Evolutionary conservation across 345 rosid genomes (phyloP).

Genomic region (Firmiana major): DNA sequence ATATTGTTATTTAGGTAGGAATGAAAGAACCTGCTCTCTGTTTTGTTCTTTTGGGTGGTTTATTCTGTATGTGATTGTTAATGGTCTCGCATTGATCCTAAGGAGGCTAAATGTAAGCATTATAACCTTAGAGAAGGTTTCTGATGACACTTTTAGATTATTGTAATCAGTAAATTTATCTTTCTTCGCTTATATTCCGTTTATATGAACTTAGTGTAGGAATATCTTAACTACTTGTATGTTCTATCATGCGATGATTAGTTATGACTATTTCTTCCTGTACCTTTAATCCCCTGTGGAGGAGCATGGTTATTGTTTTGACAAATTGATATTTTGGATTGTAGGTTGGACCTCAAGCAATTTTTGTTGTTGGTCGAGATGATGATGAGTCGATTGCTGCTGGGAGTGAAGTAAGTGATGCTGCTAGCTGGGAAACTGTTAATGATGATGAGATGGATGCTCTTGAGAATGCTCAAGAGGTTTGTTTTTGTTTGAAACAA

Average conservation of each 20-base stretch:
- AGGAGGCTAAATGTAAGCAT: conserved; percentile 6
- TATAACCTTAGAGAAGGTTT: background rate
- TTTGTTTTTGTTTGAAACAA: conserved; percentile 35
- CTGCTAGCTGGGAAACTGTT: conserved; percentile 98
- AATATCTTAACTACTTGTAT: background rate
- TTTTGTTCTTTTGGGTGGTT: background rate
- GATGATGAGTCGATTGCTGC: conserved; percentile 81
- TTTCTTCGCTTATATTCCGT: background rate
- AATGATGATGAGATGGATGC: conserved; percentile 62
- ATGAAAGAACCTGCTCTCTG: background rate
- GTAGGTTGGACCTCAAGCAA: conserved; percentile 98
- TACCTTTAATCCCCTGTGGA: conserved; percentile 12
- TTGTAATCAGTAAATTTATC: background rate
- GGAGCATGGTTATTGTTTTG: conserved; percentile 17
- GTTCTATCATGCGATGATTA: conserved; percentile 6
- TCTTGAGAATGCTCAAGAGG: conserved; percentile 66
- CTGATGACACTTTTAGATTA: background rate
- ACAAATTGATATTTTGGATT: conserved; percentile 18
- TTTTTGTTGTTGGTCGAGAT: conserved; percentile 92
- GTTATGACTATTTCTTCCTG: background rate
- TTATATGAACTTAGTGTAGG: background rate
- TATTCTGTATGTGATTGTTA: background rate
- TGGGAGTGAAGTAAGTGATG: conserved; percentile 85
- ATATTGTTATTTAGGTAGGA: background rate
- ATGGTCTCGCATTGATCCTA: background rate